Evolutionary conservation across 805 yeast species (phyloP).

Genomic region (Kluyveromyces starmeri): DNA sequence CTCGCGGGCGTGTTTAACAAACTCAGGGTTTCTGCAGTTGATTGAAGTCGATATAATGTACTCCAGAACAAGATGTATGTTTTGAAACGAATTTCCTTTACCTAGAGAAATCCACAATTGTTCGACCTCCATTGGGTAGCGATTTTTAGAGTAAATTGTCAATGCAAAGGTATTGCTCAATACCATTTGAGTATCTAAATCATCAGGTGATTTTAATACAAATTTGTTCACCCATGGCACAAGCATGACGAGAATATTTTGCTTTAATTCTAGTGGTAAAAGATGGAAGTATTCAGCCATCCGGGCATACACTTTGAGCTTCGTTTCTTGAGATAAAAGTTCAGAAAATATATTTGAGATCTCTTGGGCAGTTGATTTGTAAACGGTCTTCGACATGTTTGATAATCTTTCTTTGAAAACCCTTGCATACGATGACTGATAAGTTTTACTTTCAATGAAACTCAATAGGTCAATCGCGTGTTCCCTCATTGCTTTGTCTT

Average conservation of each 20-base stretch:
- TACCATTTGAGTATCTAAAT: conserved; percentile 55
- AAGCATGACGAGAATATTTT: conserved; percentile 71
- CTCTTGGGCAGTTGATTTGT: conserved; percentile 76
- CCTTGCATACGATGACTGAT: conserved; percentile 43
- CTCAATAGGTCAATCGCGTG: conserved; percentile 66
- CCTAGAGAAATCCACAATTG: conserved; percentile 96
- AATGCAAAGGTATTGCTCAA: conserved; percentile 75
- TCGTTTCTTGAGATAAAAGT: conserved; percentile 49
- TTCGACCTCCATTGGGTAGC: conserved; percentile 79
- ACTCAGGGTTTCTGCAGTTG: conserved; percentile 57
- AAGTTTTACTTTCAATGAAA: conserved; percentile 52
- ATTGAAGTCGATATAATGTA: conserved; percentile 62
- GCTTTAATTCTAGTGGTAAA: conserved; percentile 50
- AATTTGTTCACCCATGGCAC: conserved; percentile 91
- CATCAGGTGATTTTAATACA: conserved; percentile 45
- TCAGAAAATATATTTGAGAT: conserved; percentile 66
- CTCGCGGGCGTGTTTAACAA: conserved; percentile 74
- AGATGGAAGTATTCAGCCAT: conserved; percentile 59
- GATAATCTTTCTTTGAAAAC: conserved; percentile 62
- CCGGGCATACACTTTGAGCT: conserved; percentile 56
- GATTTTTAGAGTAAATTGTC: conserved; percentile 66
- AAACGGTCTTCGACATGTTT: conserved; percentile 71
- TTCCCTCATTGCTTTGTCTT: conserved; percentile 54
- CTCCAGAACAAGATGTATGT: conserved; percentile 62
- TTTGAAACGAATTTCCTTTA: conserved; percentile 54